Base-by-base conservation (phyloP, 345 rosid genomes). In the Eucalyptus camaldulensis region DNA sequence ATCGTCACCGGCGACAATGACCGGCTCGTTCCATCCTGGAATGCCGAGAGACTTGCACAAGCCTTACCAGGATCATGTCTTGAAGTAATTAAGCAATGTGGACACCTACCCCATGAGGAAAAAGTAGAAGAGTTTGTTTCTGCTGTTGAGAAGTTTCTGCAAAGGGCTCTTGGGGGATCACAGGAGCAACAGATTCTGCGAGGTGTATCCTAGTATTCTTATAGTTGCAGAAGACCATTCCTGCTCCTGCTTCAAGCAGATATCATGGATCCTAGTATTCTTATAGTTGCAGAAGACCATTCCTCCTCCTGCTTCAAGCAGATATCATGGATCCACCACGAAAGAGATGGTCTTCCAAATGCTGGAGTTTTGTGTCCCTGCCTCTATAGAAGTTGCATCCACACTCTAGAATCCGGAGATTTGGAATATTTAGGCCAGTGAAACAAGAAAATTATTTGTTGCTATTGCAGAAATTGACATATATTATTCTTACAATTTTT, bases 71-170 rank as follows among this genome's bases (percentile, higher is more conserved):
- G 96, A 87, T 95, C 98, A 24, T 90, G 91, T 81, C 91, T 95
- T 13, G 93, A 95, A 93, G 94, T 96, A 44, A 93, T 97, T 45
- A 92, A 95, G 94, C 90, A 95, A 72, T 97, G 99, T 76, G 99
- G 99, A 27, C 99, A 97, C 92, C 91, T 97, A 88, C 99, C 99
- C 6, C 99, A 95, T 27, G 98, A 97, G 90, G 99, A 97, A 90
- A 96, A 95, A 87, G 95, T 94, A 8, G 97, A 96, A 86, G 98
- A 97, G 90, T 97, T 97, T 91, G 94, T 95, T 86, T 92, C 95
- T 43, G 87, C 93, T 88, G 94, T 96, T 67, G 91, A 92, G 87
- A 95, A 91, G 93, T 97, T 97, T 91, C 92, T 97, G 93, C 93
- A 87, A 87, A 91, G 90, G 86, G 93, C 91, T 89, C 93, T 94